Conservation (phyloP, 2,329 filamentous ascomycete genomes). For the Arthrobotrys megalospora region DNA sequence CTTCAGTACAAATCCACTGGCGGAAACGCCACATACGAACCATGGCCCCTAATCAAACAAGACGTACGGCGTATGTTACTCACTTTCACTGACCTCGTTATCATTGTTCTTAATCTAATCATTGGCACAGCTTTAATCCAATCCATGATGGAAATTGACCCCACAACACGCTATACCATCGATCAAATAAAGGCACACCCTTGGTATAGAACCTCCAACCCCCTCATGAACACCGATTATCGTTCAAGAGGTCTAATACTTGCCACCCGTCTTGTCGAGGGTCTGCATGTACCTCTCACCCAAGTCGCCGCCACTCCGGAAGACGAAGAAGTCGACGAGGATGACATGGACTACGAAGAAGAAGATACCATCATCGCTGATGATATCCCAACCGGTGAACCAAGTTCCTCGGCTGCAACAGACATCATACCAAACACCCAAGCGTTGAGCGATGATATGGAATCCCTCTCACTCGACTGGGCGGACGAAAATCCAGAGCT, state of each 20-base stretch:
- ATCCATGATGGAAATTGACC: slow-evolving; percentile 91
- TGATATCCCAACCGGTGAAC: neutral
- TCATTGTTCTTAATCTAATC: neutral
- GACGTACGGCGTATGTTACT: slow-evolving; percentile 74
- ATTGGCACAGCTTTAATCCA: slow-evolving; percentile 76
- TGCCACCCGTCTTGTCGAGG: slow-evolving; percentile 95
- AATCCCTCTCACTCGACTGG: slow-evolving; percentile 53
- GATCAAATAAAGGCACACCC: slow-evolving; percentile 89
- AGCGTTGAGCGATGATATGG: slow-evolving; percentile 51
- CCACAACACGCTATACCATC: slow-evolving; percentile 83
- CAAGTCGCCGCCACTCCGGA: slow-evolving; percentile 67
- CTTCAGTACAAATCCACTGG: slow-evolving; percentile 85
- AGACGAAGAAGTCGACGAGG: slow-evolving; percentile 70
- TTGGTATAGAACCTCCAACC: slow-evolving; percentile 91
- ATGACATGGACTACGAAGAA: slow-evolving; percentile 62
- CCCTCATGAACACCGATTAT: slow-evolving; percentile 78
- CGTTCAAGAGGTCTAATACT: slow-evolving; percentile 76
- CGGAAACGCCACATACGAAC: slow-evolving; percentile 84
- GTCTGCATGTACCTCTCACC: slow-evolving; percentile 88
- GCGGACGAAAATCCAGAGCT: slow-evolving; percentile 52
- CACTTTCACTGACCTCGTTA: neutral
- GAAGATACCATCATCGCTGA: slow-evolving; percentile 9
- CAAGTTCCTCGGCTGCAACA: slow-evolving; percentile 34
- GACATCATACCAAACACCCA: slow-evolving; percentile 51
- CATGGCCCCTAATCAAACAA: slow-evolving; percentile 84